phyloP scores from a whole-genome alignment of 1,284 basidiomycete species.

The Psilocybe mexicana region DNA sequence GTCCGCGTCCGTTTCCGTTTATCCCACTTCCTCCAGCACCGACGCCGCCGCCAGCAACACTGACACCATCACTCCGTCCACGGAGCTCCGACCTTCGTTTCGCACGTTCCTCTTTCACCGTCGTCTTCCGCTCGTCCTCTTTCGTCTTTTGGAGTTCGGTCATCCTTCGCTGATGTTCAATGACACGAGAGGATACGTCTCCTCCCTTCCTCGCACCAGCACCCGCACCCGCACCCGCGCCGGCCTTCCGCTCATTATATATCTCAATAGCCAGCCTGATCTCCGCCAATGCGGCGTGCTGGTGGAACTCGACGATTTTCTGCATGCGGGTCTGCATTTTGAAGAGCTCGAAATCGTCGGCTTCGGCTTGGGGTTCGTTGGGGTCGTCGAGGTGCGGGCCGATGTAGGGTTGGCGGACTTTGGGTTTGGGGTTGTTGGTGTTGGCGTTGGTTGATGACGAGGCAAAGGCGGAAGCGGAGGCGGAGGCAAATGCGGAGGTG shows the following conservation, averaged over 20 bases:
- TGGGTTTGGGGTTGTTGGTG: slow-evolving; percentile 7
- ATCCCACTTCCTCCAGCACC: too few relatives aligned
- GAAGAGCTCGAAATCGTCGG: slow-evolving; percentile 52
- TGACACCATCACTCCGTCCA: background rate
- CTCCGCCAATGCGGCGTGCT: slow-evolving; percentile 47
- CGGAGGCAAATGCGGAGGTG: too few relatives aligned
- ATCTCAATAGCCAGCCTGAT: slow-evolving; percentile 46
- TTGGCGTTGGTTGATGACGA: too few relatives aligned
- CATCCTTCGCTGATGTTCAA: slow-evolving; percentile 50
- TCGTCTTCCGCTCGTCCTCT: slow-evolving; percentile 49
- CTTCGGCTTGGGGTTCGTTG: slow-evolving; percentile 33
- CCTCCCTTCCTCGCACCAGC: slow-evolving; percentile 18
- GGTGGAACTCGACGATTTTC: slow-evolving; percentile 59
- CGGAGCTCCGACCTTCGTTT: slow-evolving; percentile 37
- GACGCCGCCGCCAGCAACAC: too few relatives aligned
- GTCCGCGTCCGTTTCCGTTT: too few relatives aligned
- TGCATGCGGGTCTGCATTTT: slow-evolving; percentile 49
- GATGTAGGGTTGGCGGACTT: slow-evolving; percentile 36
- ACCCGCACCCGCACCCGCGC: background rate
- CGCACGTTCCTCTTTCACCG: slow-evolving; percentile 46
- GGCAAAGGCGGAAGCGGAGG: too few relatives aligned
- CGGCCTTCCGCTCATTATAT: slow-evolving; percentile 30
- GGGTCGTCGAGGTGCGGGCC: slow-evolving; percentile 44
- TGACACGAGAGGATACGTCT: slow-evolving; percentile 33
- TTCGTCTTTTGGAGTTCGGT: slow-evolving; percentile 44